Percentiles rank a stretch among this genome's conserved stretches.
Conservation (phyloP, 306 rosid genomes). For the Lathyrus tuberosus region DNA sequence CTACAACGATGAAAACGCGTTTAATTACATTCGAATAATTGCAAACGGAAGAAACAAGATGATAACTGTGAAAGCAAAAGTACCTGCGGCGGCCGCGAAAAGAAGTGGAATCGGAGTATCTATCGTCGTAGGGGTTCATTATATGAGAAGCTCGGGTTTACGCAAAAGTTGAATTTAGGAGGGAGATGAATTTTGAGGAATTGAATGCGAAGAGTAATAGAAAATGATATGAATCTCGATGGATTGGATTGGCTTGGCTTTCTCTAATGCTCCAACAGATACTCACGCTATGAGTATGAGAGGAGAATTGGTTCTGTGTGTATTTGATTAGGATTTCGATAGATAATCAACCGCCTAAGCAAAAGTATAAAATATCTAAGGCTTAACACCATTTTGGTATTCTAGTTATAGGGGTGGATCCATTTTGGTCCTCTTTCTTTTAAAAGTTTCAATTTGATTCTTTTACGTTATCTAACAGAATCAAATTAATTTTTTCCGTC, state of each 20-base stretch:
- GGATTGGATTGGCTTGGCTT: not conserved
- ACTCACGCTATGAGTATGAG: not conserved
- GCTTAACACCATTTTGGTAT: too few relatives aligned
- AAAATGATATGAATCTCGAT: not conserved
- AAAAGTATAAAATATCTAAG: too few relatives aligned
- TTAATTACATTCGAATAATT: not conserved
- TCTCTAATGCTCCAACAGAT: not conserved
- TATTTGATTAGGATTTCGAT: too few relatives aligned
- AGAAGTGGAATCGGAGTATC: constrained; percentile 68
- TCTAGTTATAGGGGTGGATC: too few relatives aligned
- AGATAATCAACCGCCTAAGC: too few relatives aligned
- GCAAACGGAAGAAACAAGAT: not conserved
- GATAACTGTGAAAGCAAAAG: not conserved
- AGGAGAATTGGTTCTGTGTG: not conserved
- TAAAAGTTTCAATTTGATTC: too few relatives aligned
- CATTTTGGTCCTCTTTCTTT: too few relatives aligned
- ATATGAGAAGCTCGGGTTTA: constrained; percentile 45
- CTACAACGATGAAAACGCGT: constrained; percentile 41
- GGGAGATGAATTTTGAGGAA: not conserved
- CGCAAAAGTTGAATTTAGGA: not conserved
- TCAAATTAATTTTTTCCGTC: too few relatives aligned
- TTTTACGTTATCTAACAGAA: too few relatives aligned
- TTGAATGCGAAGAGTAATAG: not conserved
- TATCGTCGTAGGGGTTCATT: constrained; percentile 67
- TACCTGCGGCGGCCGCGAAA: constrained; percentile 88